Evolutionary conservation across 2,329 filamentous ascomycete genomes (phyloP).

Genomic region (Pseudogymnoascus sp.): DNA sequence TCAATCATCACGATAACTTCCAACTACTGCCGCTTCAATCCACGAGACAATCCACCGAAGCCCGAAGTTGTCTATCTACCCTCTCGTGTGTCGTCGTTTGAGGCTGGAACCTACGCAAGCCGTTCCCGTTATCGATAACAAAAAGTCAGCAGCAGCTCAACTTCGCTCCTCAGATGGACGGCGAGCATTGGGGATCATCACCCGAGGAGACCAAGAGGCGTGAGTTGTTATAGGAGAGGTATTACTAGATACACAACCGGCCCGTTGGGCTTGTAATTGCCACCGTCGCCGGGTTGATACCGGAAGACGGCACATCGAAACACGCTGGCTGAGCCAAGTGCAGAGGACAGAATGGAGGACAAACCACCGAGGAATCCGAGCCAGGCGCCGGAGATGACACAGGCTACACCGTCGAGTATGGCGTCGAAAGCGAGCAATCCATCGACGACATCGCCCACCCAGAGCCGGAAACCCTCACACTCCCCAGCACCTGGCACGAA

Average conservation of each 20-base stretch:
- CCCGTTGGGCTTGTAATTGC: not conserved
- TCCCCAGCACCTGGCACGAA: slow-evolving; percentile 21
- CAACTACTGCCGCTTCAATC: not conserved
- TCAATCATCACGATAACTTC: not conserved
- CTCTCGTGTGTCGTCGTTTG: not conserved
- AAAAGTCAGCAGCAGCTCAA: not conserved
- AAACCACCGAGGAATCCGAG: not conserved
- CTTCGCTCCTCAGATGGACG: slow-evolving; percentile 3
- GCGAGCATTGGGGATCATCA: slow-evolving; percentile 4
- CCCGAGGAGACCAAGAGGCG: not conserved
- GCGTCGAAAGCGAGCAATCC: slow-evolving; percentile 2
- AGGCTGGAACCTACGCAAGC: not conserved
- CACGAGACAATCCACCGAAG: not conserved
- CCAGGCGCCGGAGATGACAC: not conserved
- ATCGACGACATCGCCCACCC: slow-evolving; percentile 11
- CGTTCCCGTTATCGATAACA: not conserved
- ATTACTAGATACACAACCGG: not conserved
- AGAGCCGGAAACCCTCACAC: slow-evolving; percentile 20
- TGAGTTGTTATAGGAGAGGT: not conserved
- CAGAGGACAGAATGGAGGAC: not conserved
- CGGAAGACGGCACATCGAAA: not conserved
- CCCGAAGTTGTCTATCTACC: not conserved
- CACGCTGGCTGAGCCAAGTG: slow-evolving; percentile 1
- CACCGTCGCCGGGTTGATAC: not conserved
- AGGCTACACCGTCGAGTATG: slow-evolving; percentile 7